Conservation (phyloP, 306 rosid genomes). For the Ammopiptanthus mongolicus region DNA sequence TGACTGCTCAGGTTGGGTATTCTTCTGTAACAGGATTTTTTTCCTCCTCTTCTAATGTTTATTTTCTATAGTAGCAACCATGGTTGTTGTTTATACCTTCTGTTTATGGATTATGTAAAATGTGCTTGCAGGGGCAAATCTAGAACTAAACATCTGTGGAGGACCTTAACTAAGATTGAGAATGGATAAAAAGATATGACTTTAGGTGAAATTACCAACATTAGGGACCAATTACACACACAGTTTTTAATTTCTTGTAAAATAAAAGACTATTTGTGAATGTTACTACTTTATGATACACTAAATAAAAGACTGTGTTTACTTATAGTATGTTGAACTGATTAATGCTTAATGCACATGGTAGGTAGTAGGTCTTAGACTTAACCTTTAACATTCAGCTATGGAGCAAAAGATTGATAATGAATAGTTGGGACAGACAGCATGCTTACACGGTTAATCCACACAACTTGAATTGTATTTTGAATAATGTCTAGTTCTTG, state of each 20-base stretch:
- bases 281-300: background rate
- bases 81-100: conserved; percentile 3
- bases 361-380: background rate
- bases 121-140: background rate
- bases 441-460: background rate
- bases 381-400: background rate
- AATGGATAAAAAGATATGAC: background rate
- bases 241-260: background rate
- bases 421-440: too few relatives aligned
- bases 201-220: background rate
- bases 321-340: background rate
- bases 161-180: conserved; percentile 1
- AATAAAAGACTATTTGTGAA: background rate
- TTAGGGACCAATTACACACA: background rate
- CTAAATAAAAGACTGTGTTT: background rate
- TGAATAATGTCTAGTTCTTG: background rate
- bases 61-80: background rate
- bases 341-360: background rate
- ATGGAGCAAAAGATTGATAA: background rate
- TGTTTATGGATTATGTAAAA: conserved; percentile 20
- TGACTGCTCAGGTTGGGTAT: conserved; percentile 74
- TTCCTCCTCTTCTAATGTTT: background rate
- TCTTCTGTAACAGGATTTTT: conserved; percentile 3
- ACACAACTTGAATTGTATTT: background rate
- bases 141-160: background rate